Evolutionary conservation across 2,329 filamentous ascomycete genomes (phyloP).

Genomic region (Colletotrichum cordylinicola): DNA sequence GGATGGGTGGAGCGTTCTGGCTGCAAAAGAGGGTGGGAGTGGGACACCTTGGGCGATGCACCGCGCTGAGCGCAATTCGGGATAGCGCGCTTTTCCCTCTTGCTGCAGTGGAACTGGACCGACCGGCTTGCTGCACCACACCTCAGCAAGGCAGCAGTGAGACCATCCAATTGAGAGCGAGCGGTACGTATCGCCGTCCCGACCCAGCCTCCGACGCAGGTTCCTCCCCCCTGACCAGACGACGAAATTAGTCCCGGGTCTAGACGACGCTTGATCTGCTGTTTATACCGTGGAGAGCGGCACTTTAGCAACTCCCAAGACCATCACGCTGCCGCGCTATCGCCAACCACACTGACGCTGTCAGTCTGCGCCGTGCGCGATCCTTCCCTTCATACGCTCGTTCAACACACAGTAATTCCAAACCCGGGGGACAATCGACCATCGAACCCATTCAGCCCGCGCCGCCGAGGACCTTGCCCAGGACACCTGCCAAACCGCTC

Average conservation of each 20-base stretch:
- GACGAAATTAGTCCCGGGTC: constrained; percentile 21
- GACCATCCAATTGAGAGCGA: background rate
- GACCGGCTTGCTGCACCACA: background rate
- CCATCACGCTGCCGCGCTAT: constrained; percentile 16
- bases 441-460: background rate
- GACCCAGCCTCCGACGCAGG: background rate
- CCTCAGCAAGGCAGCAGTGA: background rate
- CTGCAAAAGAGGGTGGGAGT: background rate
- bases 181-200: background rate
- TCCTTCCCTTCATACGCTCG: constrained; percentile 20
- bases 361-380: constrained; percentile 21
- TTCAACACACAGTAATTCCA: constrained; percentile 1
- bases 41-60: background rate
- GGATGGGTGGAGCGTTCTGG: background rate
- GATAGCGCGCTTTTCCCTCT: background rate
- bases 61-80: background rate
- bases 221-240: constrained; percentile 17
- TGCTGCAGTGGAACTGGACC: background rate
- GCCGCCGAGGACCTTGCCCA: background rate
- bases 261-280: constrained; percentile 14
- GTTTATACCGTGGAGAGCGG: constrained; percentile 8
- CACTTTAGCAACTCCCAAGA: background rate
- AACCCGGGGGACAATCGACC: background rate
- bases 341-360: constrained; percentile 19
- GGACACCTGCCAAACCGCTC: constrained; percentile 7